These are phyloP conservation scores for Graphilbum ipis-grandicollis DNA, from an alignment of 2,329 filamentous ascomycete genomes.

Conservation along the genomic window DNA sequence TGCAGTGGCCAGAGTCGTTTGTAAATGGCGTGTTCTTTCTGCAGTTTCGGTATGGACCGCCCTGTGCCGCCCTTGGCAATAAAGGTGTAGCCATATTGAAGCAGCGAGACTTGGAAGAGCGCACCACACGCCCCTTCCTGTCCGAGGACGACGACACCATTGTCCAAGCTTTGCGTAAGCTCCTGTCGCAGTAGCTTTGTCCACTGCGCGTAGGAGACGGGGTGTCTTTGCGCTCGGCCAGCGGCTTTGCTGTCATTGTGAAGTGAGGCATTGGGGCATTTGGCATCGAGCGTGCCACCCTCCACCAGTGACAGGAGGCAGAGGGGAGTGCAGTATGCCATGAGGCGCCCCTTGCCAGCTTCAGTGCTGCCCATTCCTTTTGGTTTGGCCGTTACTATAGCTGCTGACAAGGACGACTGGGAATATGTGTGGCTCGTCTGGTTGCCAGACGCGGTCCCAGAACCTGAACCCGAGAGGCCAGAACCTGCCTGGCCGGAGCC, in stretches of 20 bases:
- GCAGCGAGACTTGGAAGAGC: constrained; percentile 23
- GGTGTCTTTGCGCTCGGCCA: background rate
- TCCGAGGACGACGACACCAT: constrained; percentile 14
- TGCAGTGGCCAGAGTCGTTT: constrained; percentile 1
- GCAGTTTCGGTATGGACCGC: background rate
- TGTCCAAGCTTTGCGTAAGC: constrained; percentile 11
- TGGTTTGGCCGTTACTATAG: background rate
- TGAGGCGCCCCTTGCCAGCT: background rate
- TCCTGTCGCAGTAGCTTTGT: constrained; percentile 2
- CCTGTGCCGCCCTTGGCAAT: constrained; percentile 18
- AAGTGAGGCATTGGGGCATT: constrained; percentile 3
- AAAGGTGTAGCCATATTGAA: constrained; percentile 24
- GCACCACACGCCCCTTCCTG: constrained; percentile 18
- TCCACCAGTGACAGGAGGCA: constrained; percentile 5
- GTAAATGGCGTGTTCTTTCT: constrained; percentile 5
- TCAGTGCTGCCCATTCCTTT: background rate
- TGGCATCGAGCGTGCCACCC: background rate
- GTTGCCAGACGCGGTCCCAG: too few species aligned
- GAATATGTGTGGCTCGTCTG: too few species aligned
- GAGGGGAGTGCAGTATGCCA: constrained; percentile 2
- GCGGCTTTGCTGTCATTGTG: background rate
- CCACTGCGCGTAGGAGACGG: constrained; percentile 1
- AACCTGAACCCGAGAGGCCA: too few species aligned
- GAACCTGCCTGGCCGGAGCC: background rate
- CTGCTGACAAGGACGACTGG: too few species aligned